Evolutionary conservation across 352 stramenopile species (phyloP).

Genomic region (Thalassiosira pacifica): DNA sequence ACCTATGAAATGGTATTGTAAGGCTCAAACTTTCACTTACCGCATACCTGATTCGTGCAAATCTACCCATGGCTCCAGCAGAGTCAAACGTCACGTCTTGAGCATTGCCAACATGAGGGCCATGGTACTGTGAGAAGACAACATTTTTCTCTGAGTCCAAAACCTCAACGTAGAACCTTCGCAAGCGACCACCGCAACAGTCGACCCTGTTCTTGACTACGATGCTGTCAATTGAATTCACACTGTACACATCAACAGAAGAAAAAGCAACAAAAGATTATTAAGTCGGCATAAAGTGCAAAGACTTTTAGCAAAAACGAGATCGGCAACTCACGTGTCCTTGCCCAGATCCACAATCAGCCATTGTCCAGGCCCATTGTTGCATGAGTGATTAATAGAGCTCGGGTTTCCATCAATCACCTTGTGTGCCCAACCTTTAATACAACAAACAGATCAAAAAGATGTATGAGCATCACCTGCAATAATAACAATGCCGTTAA

Average conservation of each 20-base stretch:
- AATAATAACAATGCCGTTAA: background rate
- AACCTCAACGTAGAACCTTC: slow-evolving; percentile 24
- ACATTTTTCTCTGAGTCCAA: slow-evolving; percentile 27
- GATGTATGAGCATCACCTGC: background rate
- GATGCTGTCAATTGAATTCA: slow-evolving; percentile 35
- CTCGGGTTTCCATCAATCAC: slow-evolving; percentile 22
- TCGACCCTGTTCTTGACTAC: slow-evolving; percentile 32
- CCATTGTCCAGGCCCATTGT: slow-evolving; percentile 12
- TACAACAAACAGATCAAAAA: background rate
- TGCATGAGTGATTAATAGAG: slow-evolving; percentile 18
- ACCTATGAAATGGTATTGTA: too few relatives aligned
- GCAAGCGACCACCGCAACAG: slow-evolving; percentile 37
- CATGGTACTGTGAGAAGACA: background rate
- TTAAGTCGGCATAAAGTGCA: background rate
- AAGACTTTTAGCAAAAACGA: background rate
- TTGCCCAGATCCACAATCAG: slow-evolving; percentile 41
- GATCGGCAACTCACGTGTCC: slow-evolving; percentile 9
- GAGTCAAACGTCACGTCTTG: background rate
- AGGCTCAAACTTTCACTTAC: background rate
- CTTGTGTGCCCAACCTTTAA: slow-evolving; percentile 21
- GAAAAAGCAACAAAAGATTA: background rate
- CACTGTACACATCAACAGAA: slow-evolving; percentile 3
- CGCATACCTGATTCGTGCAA: slow-evolving; percentile 13
- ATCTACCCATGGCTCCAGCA: slow-evolving; percentile 13
- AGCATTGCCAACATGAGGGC: background rate